Evolutionary conservation across 2,329 filamentous ascomycete species (phyloP), one percentile per base, ranked within the genome.

Genomic region (Tolypocladium capitatum): DNA sequence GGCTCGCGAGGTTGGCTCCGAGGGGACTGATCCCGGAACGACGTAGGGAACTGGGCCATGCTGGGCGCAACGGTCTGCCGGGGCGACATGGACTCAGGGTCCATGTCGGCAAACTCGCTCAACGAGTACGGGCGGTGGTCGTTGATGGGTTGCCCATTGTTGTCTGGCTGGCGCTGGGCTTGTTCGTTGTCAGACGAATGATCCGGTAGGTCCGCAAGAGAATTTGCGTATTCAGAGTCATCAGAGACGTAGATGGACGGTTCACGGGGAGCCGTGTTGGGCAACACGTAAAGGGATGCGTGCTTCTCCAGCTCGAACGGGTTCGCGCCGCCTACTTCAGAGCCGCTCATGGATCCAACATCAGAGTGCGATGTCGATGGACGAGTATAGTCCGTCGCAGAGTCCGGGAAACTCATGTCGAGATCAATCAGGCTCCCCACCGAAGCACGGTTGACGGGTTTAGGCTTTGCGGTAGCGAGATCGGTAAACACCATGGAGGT

Each of bases 281-380:
- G 61, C 54, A 61, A 57, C 13, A 65, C 66, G 51, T 79, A 78
- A 1, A 80, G 63, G 1, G 77, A 80, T 1, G 76, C 68, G 53
- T 81, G 78, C n/a, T 74, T 72, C 58, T 83, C 80, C 4, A 83
- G 67, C 47, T 81, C 76, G 49, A 83, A 83, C 0, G 79, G 77
- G 53, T 78, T 78, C 2, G 68, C 70, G 13, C 71, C 68, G 27
- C 75, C 72, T 31, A 75, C 60, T 48, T 80, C 75, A 1, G 77
- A 78, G 45, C 77, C 78, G 8, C 71, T 69, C 11, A 80, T 65
- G 1, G 75, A 79, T 2, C 60, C 72, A 13, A 69, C 73, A 50
- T 80, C 76, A 1, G 78, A 82, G 58, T 80, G 74, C 11, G 77
- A 76, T 0, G 76, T 80, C 2, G 77, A 80, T 0, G 77, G 77